Percentiles rank a stretch among this genome's conserved stretches.
Conservation (phyloP, 2,329 filamentous ascomycete genomes). For the Diplodia corticola region DNA sequence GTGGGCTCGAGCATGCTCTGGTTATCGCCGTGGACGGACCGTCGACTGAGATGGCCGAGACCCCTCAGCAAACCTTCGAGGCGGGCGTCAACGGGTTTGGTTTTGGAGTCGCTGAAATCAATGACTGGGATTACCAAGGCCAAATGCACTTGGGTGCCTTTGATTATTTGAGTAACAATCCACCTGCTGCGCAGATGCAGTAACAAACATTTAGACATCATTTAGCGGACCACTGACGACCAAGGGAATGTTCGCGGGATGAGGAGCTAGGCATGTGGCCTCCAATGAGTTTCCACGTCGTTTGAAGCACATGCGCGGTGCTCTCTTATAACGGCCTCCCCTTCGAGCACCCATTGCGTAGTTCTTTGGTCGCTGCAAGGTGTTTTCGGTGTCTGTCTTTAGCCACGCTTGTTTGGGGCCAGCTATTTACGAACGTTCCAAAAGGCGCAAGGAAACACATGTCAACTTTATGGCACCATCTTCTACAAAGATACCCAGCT, state of each 20-base stretch:
- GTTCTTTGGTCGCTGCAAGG: not conserved
- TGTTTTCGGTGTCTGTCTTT: not conserved
- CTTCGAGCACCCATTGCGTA: not conserved
- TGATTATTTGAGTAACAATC: slow-evolving; percentile 32
- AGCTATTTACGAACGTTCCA: slow-evolving; percentile 2
- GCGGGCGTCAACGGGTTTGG: slow-evolving; percentile 22
- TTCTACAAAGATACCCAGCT: slow-evolving; percentile 25
- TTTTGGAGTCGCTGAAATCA: slow-evolving; percentile 39
- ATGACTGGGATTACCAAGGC: slow-evolving; percentile 37
- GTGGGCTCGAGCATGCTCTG: slow-evolving; percentile 41
- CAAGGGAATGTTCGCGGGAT: not conserved
- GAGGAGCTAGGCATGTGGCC: not conserved
- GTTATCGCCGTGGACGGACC: slow-evolving; percentile 37
- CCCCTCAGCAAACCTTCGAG: slow-evolving; percentile 31
- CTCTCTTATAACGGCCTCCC: not conserved
- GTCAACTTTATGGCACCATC: slow-evolving; percentile 19
- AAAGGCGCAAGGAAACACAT: slow-evolving; percentile 8
- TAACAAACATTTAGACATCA: not conserved
- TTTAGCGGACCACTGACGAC: not conserved
- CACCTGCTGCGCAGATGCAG: not conserved
- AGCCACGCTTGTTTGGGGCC: not conserved
- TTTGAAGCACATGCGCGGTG: not conserved
- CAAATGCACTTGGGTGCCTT: slow-evolving; percentile 32
- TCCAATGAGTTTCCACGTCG: not conserved
- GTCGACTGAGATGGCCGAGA: slow-evolving; percentile 35